Evolutionary conservation across 306 rosid genomes (phyloP).

Genomic region (Vicia sativa): DNA sequence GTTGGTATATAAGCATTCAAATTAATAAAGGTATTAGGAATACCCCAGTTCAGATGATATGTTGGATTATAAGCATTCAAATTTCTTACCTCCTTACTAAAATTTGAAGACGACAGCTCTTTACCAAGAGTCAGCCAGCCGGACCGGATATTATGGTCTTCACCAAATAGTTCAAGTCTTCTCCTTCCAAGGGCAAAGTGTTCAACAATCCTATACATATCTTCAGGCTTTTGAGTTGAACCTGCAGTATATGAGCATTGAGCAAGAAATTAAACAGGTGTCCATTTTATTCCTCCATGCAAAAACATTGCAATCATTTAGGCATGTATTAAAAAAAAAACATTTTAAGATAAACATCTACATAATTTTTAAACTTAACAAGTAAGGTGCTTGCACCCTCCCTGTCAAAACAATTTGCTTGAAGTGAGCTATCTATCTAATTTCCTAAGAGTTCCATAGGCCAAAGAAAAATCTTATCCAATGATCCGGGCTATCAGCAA

Average conservation of each 20-base stretch:
- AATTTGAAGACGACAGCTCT: constrained; percentile 82
- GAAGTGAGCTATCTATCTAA: neutral
- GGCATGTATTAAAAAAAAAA: neutral
- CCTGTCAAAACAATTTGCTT: constrained; percentile 5
- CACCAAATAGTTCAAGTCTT: constrained; percentile 96
- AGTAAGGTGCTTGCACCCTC: constrained; percentile 11
- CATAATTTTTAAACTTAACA: constrained; percentile 9
- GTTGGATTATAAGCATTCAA: constrained; percentile 19
- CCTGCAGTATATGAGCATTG: constrained; percentile 55
- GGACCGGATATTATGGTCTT: constrained; percentile 92
- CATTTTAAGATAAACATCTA: constrained; percentile 17
- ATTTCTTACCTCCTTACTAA: constrained; percentile 70
- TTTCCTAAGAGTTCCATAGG: constrained; percentile 2
- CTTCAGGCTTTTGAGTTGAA: constrained; percentile 98
- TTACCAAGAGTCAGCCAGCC: constrained; percentile 96
- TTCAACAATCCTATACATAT: constrained; percentile 96
- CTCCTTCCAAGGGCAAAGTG: constrained; percentile 99
- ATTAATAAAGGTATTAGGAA: constrained; percentile 16
- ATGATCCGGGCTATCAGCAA: constrained; percentile 7
- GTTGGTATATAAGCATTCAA: constrained; percentile 20
- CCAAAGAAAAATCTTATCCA: constrained; percentile 13
- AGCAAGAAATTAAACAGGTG: constrained; percentile 17
- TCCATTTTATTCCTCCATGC: constrained; percentile 28
- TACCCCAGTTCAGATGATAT: constrained; percentile 1
- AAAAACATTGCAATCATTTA: constrained; percentile 13